A percentile compares a stretch with the other conserved stretches of the same genome.
phyloP scores from a whole-genome alignment of 2,329 filamentous ascomycete species.

The Penicillium brasilianum region DNA sequence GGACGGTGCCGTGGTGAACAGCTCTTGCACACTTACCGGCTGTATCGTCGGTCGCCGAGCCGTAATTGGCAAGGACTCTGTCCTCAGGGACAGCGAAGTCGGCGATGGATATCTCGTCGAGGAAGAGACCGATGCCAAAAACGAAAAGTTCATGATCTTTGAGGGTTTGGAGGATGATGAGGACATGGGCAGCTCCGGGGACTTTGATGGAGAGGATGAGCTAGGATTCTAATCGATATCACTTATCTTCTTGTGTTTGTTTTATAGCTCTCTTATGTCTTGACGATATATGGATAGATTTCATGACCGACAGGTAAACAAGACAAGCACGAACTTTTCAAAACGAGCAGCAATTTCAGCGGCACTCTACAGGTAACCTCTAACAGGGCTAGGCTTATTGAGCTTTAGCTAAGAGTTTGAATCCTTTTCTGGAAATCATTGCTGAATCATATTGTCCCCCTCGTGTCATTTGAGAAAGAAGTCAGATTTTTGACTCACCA shows the following conservation, averaged over 20 bases:
- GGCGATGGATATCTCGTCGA: constrained; percentile 83
- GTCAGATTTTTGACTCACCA: not conserved
- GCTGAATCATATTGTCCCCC: too few species aligned
- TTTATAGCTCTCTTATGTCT: constrained; percentile 14
- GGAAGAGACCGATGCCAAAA: constrained; percentile 71
- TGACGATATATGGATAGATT: constrained; percentile 14
- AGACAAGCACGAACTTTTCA: not conserved
- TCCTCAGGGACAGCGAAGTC: constrained; percentile 88
- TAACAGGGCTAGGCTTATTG: not conserved
- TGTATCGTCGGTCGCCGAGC: constrained; percentile 84
- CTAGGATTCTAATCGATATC: constrained; percentile 24
- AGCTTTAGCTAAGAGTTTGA: not conserved
- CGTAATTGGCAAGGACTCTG: constrained; percentile 78
- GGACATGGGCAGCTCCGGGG: constrained; percentile 40
- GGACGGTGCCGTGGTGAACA: constrained; percentile 88
- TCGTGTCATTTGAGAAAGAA: too few species aligned
- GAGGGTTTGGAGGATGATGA: constrained; percentile 49
- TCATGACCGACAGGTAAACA: constrained; percentile 4
- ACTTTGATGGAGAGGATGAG: constrained; percentile 34
- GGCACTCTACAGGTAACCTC: not conserved
- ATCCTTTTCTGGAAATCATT: not conserved
- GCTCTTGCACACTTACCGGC: constrained; percentile 74
- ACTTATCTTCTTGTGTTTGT: not conserved
- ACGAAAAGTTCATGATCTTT: constrained; percentile 65
- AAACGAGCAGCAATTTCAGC: not conserved